Evolutionary conservation across 1,284 basidiomycete genomes (phyloP).

Genomic region (Termitomyces sp.): DNA sequence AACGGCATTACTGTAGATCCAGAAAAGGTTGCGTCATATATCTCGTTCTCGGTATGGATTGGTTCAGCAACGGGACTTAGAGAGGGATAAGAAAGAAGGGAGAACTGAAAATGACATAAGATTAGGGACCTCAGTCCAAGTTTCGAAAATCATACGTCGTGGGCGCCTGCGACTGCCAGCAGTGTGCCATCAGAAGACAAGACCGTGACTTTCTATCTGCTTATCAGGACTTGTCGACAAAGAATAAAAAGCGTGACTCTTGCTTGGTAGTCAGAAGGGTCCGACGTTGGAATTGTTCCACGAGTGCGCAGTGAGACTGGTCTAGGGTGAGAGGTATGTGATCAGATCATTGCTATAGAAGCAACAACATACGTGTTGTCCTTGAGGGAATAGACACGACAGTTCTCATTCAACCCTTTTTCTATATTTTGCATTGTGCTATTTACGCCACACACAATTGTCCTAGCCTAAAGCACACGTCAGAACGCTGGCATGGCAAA

Average conservation of each 20-base stretch:
- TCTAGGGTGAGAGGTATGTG: constrained; percentile 30
- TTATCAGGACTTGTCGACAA: not conserved
- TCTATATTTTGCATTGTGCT: constrained; percentile 59
- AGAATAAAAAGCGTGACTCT: constrained; percentile 13
- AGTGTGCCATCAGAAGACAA: constrained; percentile 62
- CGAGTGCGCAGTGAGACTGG: constrained; percentile 47
- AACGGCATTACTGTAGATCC: constrained; percentile 25
- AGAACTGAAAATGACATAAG: constrained; percentile 42
- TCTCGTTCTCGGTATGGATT: constrained; percentile 58
- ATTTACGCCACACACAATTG: constrained; percentile 82
- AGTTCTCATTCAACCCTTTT: constrained; percentile 75
- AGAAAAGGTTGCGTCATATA: constrained; percentile 73
- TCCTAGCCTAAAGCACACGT: constrained; percentile 31
- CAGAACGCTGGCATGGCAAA: not conserved
- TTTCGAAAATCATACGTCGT: constrained; percentile 44
- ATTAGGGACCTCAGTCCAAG: not conserved
- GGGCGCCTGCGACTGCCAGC: constrained; percentile 58
- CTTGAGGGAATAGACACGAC: constrained; percentile 62
- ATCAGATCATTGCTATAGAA: not conserved
- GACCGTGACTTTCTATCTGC: constrained; percentile 67
- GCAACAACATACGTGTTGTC: constrained; percentile 49
- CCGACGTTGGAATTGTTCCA: constrained; percentile 56
- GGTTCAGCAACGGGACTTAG: constrained; percentile 45
- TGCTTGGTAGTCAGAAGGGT: constrained; percentile 81
- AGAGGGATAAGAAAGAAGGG: constrained; percentile 65